Conservation (phyloP, 352 stramenopile species). For the Phytophthora quininea region DNA sequence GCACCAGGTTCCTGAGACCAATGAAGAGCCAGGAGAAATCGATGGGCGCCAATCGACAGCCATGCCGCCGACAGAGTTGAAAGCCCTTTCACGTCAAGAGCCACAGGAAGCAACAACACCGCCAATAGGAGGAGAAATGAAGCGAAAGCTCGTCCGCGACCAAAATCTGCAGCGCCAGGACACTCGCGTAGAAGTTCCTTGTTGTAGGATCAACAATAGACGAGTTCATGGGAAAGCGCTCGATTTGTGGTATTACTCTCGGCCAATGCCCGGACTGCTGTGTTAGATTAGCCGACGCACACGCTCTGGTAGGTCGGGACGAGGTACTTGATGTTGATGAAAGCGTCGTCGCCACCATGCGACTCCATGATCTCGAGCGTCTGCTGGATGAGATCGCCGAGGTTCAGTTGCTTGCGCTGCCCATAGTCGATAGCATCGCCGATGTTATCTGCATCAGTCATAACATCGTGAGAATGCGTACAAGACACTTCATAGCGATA, state of each 20-base stretch:
- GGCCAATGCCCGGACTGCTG: neutral
- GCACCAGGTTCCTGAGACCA: constrained; percentile 21
- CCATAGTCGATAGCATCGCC: constrained; percentile 97
- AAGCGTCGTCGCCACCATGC: constrained; percentile 96
- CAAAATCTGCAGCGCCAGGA: constrained; percentile 31
- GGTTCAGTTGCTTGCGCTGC: constrained; percentile 94
- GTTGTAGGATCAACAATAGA: neutral
- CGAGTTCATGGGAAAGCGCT: neutral
- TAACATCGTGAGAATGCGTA: neutral
- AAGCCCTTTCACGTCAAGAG: constrained; percentile 3
- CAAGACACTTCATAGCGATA: neutral
- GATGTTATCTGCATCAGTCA: constrained; percentile 86
- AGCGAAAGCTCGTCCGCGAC: constrained; percentile 16
- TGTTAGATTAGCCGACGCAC: constrained; percentile 60
- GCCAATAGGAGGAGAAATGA: constrained; percentile 1
- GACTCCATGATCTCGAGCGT: constrained; percentile 97
- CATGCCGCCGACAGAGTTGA: neutral
- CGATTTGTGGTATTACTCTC: neutral
- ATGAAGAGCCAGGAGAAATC: constrained; percentile 16
- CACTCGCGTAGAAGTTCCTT: constrained; percentile 12
- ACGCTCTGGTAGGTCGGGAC: constrained; percentile 96
- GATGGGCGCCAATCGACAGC: constrained; percentile 20
- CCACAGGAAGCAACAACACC: constrained; percentile 14
- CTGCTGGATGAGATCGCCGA: constrained; percentile 97
- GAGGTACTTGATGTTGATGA: constrained; percentile 99